Base-by-base conservation (phyloP, 2,329 filamentous ascomycete species). In the Fusarium clavum region DNA sequence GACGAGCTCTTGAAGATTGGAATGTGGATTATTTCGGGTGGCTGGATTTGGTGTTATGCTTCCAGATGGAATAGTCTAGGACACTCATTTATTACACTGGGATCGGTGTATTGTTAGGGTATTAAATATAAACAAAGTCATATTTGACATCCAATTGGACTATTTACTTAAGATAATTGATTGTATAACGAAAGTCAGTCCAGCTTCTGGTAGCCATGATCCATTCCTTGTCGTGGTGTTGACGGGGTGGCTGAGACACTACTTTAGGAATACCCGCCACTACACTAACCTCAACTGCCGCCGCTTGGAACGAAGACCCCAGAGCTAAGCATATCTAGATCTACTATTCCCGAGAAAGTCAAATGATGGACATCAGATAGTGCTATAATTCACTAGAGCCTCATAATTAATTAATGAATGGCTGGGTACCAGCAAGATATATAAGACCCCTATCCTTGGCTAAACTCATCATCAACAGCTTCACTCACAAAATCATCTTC, bases 191-290 rank as follows among this genome's bases (percentile, higher is more conserved):
- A 18, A 16, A 13, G 6, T 40, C 3, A 18, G 12, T 16, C 8
- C 7, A 30, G 16, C 11, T 7, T 14, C 20, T 14, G 13, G 3
- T 16, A 40, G 18, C 5, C 6, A 20, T 12, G 2, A 6, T 40
- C 8, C 27, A 38, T 58, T 44, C 47, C 41, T 43, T 6, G 12
- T 13, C 18, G 44, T 61, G 24, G 16, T 34, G 20, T 38, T 47
- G 25, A 38, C 55, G 61, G 51, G 29, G 30, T 58, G 61, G 54
- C 48, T 67, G 7, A 69, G 56, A 69, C 67, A 70, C 9, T 18
- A 6, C 6, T 41, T 16, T 24, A 48, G 41, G 51, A 47, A n/a
- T 55, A 25, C 32, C 56, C 43, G 49, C 62, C 56, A 56, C 45
- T 16, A 38, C 20, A 29, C 56, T 40, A 25, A 20, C 47, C 45